A percentile compares a stretch with the other conserved stretches of the same genome.
Evolutionary conservation across 2,329 filamentous ascomycete genomes (phyloP).

Genomic region (Dichotomopilus funicola): DNA sequence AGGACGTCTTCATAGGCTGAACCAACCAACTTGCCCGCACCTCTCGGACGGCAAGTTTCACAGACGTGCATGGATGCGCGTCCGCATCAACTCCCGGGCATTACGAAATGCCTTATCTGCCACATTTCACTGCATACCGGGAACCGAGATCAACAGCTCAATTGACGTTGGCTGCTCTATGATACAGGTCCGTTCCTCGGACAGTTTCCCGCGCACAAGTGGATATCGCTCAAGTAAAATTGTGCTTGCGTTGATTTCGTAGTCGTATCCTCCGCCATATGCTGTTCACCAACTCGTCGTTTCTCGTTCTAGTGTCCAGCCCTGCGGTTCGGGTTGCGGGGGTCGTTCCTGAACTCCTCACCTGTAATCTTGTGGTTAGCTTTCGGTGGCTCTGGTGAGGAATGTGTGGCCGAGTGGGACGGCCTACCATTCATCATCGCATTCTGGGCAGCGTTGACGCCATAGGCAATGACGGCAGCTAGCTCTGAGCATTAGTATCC

Average conservation of each 20-base stretch:
- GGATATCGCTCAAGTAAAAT: slow-evolving; percentile 19
- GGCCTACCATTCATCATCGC: slow-evolving; percentile 68
- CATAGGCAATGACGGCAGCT: slow-evolving; percentile 86
- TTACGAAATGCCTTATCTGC: background rate
- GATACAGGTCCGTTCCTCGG: slow-evolving; percentile 33
- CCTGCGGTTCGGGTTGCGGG: slow-evolving; percentile 67
- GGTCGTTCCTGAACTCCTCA: slow-evolving; percentile 96
- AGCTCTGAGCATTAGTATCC: slow-evolving; percentile 1
- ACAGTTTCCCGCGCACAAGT: slow-evolving; percentile 8
- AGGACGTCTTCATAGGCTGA: no score
- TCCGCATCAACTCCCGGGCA: background rate
- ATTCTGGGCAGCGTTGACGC: slow-evolving; percentile 77
- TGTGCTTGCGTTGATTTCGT: slow-evolving; percentile 6
- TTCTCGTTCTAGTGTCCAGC: slow-evolving; percentile 37
- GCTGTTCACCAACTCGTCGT: slow-evolving; percentile 14
- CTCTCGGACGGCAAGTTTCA: background rate
- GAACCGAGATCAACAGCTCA: slow-evolving; percentile 19
- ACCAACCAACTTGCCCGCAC: no score
- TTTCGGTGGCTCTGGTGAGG: slow-evolving; percentile 5
- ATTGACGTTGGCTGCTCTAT: slow-evolving; percentile 32
- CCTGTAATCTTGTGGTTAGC: slow-evolving; percentile 43
- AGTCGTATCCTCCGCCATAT: slow-evolving; percentile 16
- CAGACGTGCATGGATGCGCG: background rate
- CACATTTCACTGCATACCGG: slow-evolving; percentile 5
- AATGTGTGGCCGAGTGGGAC: background rate